phyloP scores from a whole-genome alignment of 495 filamentous ascomycete genomes.

The Barbatosphaeria neglecta region DNA sequence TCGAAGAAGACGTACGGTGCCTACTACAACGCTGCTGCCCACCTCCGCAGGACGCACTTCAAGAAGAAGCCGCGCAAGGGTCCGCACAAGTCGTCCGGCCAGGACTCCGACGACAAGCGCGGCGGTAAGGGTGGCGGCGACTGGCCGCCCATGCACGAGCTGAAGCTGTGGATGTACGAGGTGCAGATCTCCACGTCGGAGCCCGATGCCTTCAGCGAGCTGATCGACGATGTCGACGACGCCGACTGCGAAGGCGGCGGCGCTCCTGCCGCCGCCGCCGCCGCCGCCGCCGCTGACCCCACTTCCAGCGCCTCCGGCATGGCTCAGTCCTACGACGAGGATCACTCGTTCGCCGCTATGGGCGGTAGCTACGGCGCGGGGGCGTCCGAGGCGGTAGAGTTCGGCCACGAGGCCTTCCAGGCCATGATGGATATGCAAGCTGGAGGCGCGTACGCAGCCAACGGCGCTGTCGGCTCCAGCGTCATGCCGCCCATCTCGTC shows the following conservation, averaged over 20 bases:
- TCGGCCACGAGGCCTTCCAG: conserved; percentile 3
- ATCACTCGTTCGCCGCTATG: conserved; percentile 14
- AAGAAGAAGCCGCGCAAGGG: conserved; percentile 33
- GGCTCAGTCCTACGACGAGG: conserved; percentile 11
- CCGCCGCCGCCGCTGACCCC: conserved; percentile 3
- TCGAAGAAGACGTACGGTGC: conserved; percentile 71
- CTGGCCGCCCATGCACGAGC: conserved; percentile 65
- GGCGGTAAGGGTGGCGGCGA: conserved; percentile 79
- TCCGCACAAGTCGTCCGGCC: conserved; percentile 18
- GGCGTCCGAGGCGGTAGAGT: conserved; percentile 4
- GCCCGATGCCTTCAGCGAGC: conserved; percentile 11
- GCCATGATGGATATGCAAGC: conserved; percentile 7
- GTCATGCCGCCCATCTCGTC: conserved; percentile 31
- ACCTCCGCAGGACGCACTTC: conserved; percentile 85
- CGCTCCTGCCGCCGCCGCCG: conserved; percentile 2
- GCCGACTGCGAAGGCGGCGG: conserved; percentile 11
- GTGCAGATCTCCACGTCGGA: conserved; percentile 35
- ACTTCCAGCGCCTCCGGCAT: no score
- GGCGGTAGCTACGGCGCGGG: conserved; percentile 16
- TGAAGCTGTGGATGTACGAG: conserved; percentile 77
- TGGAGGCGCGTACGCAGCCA: conserved; percentile 6
- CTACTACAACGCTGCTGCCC: conserved; percentile 93
- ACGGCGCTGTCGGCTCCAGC: conserved; percentile 5
- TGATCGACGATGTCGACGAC: conserved; percentile 23
- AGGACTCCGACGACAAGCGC: conserved; percentile 42